Evolutionary conservation across 2,329 filamentous ascomycete genomes (phyloP), one percentile per base, ranked within the genome.

Genomic region (Penicillium brasilianum): DNA sequence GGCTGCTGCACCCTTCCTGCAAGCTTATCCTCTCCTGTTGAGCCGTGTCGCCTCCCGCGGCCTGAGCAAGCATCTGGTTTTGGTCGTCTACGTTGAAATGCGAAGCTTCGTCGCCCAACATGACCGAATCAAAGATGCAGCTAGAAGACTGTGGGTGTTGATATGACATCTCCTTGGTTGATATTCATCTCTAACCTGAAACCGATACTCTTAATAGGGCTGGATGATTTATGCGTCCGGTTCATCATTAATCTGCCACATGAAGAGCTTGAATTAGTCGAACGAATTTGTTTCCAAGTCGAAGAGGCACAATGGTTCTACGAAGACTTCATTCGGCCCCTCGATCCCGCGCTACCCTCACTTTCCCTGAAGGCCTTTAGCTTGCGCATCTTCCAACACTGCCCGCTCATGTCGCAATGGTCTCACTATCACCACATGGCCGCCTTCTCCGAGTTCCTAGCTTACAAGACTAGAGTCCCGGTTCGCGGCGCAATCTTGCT

Each of bases 271-370:
- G 88, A 89, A 67, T 93, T 91, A 2, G 91, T 97, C 60, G 92
- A 93, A 75, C 90, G 95, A 74, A 95, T 99, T 79, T 98, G 94
- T 80, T 99, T 99, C 77, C 93, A 98, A 80, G 91, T 99, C 70
- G 95, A 99, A 79, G 96, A 99, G 80, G 95, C 95, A 71, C 96
- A 99, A 88, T 99, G 95, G 95, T 99, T 96, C 80, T 99, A 99
- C 86, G 95, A 99, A 83, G 95, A 99, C 79, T 99, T 99, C 76
- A 92, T 99, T 76, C 91, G 95, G 51, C 93, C 94, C 41, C 83
- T 95, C 66, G 91, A 97, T 77, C 89, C 93, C 55, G 85, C 85
- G 41, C 84, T 99, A 11, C 95, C 95, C 4, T 93, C 90, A 58
- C 90, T 98, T 83, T 87, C 88, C 49, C 85, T 99, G 36, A 89